Percentiles rank a stretch among this genome's conserved stretches.
Evolutionary conservation across 805 yeast genomes (phyloP).

Genomic region (Myxozyma lipomycoides): DNA sequence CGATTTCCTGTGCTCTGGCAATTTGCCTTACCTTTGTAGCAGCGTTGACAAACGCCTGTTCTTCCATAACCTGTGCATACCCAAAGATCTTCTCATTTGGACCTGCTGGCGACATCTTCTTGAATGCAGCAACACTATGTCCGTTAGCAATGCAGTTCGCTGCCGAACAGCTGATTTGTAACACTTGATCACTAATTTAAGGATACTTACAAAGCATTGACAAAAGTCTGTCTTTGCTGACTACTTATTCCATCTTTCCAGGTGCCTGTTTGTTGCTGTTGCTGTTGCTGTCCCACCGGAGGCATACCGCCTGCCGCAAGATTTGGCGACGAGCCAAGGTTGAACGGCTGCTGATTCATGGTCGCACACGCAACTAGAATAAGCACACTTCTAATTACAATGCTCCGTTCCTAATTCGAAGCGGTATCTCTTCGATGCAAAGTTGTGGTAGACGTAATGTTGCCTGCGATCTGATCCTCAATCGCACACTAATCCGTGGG

Average conservation of each 20-base stretch:
- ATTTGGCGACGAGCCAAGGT: neutral
- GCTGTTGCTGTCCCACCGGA: neutral
- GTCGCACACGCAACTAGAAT: neutral
- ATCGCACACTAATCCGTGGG: no score
- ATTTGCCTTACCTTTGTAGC: constrained; percentile 14
- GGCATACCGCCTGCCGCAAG: neutral
- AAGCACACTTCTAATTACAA: no score
- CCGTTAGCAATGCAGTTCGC: neutral
- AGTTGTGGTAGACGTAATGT: no score
- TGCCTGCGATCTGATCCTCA: no score
- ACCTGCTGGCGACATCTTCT: constrained; percentile 18
- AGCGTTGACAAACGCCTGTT: constrained; percentile 22
- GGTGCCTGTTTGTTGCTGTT: constrained; percentile 8
- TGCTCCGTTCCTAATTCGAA: no score
- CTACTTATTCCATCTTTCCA: constrained; percentile 18
- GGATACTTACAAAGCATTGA: constrained; percentile 13
- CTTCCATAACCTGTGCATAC: constrained; percentile 20
- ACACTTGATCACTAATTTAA: neutral
- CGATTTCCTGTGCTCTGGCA: no score
- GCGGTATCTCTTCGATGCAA: no score
- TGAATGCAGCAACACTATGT: constrained; percentile 14
- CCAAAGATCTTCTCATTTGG: constrained; percentile 18
- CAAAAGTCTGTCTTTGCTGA: constrained; percentile 16
- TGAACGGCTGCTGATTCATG: constrained; percentile 4
- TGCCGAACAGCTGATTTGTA: neutral